phyloP scores from a whole-genome alignment of 768 basidiomycete species.

The Megacollybia marginata region DNA sequence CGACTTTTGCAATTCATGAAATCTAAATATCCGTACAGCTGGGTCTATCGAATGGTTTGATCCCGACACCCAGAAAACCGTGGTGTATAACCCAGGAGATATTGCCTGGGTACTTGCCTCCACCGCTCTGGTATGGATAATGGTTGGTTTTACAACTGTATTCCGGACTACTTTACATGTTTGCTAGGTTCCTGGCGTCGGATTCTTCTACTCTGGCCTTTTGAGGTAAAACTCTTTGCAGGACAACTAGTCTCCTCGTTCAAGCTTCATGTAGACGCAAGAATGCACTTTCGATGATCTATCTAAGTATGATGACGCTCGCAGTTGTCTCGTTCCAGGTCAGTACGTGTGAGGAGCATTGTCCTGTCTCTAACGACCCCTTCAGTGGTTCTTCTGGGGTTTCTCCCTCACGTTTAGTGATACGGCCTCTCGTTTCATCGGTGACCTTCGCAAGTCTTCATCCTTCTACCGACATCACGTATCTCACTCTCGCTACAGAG shows the following conservation, averaged over 20 bases:
- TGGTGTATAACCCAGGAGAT: slow-evolving; percentile 33
- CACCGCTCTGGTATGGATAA: slow-evolving; percentile 55
- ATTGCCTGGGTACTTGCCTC: slow-evolving; percentile 56
- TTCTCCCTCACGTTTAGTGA: slow-evolving; percentile 69
- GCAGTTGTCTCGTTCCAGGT: slow-evolving; percentile 85
- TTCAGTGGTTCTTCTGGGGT: slow-evolving; percentile 74
- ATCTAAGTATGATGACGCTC: slow-evolving; percentile 64
- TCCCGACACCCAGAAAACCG: background rate
- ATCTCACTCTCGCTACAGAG: slow-evolving; percentile 18
- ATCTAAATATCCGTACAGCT: background rate
- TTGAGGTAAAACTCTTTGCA: slow-evolving; percentile 34
- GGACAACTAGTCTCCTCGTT: too few relatives aligned
- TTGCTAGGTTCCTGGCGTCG: slow-evolving; percentile 34
- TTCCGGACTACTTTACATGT: too few relatives aligned
- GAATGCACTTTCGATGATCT: slow-evolving; percentile 90
- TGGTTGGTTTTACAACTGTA: slow-evolving; percentile 22
- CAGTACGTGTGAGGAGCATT: slow-evolving; percentile 16
- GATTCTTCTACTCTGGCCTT: slow-evolving; percentile 64
- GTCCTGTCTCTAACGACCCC: background rate
- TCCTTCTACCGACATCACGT: background rate
- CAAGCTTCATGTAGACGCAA: slow-evolving; percentile 47
- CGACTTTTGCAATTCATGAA: background rate
- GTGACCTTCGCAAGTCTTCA: slow-evolving; percentile 41
- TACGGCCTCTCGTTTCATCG: slow-evolving; percentile 48
- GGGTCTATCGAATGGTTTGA: background rate